Evolutionary conservation across 2,329 filamentous ascomycete species (phyloP).

Genomic region (Trichoderma gracile): DNA sequence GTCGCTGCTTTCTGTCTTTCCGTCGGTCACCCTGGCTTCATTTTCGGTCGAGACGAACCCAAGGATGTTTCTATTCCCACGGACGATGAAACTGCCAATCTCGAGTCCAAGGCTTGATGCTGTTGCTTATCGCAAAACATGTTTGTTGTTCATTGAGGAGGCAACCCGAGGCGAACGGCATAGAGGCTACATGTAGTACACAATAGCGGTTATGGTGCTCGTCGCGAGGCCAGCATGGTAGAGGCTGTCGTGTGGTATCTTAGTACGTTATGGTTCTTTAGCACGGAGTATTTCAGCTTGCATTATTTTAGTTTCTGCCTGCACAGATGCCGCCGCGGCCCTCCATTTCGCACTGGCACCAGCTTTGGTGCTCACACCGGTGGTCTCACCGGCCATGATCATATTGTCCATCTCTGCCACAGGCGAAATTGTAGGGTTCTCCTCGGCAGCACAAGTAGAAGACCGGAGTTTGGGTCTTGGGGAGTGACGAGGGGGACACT

Average conservation of each 20-base stretch:
- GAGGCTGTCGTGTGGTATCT: background rate
- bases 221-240: no score
- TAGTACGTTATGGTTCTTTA: background rate
- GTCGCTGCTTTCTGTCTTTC: conserved; percentile 41
- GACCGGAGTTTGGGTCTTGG: background rate
- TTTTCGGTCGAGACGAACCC: conserved; percentile 6
- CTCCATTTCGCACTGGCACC: background rate
- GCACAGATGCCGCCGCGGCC: background rate
- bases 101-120: background rate
- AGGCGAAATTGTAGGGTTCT: background rate
- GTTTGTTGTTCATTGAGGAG: background rate
- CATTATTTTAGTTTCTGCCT: background rate
- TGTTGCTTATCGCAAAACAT: no score
- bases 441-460: background rate
- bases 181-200: no score
- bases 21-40: conserved; percentile 43
- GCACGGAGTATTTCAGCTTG: background rate
- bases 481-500: background rate
- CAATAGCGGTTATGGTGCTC: no score
- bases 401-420: background rate
- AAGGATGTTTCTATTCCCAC: background rate
- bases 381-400: background rate
- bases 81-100: background rate
- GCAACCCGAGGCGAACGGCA: no score
- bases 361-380: background rate